Base-by-base conservation (phyloP, 139 green algal genomes). In the Nannochloris sp. region DNA sequence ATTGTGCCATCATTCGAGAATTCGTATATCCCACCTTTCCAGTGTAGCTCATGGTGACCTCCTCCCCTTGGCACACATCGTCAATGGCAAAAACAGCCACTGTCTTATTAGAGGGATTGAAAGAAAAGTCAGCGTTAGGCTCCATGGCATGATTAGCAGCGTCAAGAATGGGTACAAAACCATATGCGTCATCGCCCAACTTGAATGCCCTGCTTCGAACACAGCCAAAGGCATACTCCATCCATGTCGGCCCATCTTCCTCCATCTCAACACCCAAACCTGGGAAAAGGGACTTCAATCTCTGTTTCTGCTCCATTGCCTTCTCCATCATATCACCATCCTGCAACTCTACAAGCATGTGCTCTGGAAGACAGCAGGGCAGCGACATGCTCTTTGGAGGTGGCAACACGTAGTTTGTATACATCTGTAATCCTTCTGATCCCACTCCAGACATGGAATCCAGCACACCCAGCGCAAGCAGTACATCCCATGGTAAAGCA, bases 11-110 rank as follows among this genome's bases (percentile, higher is more conserved):
- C 11, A 76, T 37, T 16, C 56, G 58, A 40, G 60, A 50, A 68
- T 66, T 77, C 36, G 70, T 72, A 17, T 67, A 67, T n/a, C 72
- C 78, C 14, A 64, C 28, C 9, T 25, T 37, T 49, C 76, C 81
- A n/a, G 67, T 76, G 72, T 88, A 88, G 62, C 66, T 76, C 51
- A 88, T 82, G 25, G 60, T 78, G 3, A 83, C 72, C 66, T 84
- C 74, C 17, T 75, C 26, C 1, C 71, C 74, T 5, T 48, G 31
- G 20, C 23, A 4, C 20, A 82, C 31, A 17, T 77, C 63, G 4
- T 67, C n/a, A 37, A 82, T 13, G 0, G 82, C 71, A 12, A 84
- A 51, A 31, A 88, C 67, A 70, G 82, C 37, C 50, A 77, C 66
- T 14, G 13, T 13, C 4, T 20, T 33, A 9, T 37, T 40, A 26